A percentile compares a stretch with the other conserved stretches of the same genome.
These are phyloP conservation scores for Rhodotorula graminis DNA, from an alignment of 768 basidiomycete genomes.

Conservation along the genomic window DNA sequence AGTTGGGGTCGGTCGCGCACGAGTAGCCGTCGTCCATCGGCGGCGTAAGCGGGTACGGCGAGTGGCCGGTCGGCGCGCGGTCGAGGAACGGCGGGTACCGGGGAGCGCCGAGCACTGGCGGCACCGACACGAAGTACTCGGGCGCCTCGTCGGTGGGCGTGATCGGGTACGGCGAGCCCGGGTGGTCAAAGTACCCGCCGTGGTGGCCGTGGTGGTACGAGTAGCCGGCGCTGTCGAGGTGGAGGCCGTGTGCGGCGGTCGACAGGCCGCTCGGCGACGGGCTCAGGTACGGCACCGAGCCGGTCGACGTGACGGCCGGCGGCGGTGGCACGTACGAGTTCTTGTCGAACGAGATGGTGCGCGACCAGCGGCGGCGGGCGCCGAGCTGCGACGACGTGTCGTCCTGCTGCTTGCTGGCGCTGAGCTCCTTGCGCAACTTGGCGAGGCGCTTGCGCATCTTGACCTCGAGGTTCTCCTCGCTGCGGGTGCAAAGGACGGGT, in stretches of 20 bases:
- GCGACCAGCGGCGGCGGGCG: neutral
- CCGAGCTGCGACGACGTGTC: neutral
- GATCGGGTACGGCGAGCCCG: neutral
- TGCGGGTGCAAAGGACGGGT: neutral
- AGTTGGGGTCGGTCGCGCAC: neutral
- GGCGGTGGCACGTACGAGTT: neutral
- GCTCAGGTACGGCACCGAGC: neutral
- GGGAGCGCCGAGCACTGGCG: no score
- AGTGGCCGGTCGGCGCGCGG: neutral
- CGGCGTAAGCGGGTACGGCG: conserved; percentile 17
- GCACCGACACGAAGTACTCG: neutral
- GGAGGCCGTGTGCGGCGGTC: neutral
- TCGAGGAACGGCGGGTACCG: neutral
- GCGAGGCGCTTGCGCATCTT: conserved; percentile 10
- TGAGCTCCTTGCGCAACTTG: conserved; percentile 7
- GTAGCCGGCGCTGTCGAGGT: neutral
- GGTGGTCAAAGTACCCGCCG: neutral
- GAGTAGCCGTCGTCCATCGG: neutral
- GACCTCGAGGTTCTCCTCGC: conserved; percentile 16
- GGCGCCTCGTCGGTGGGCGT: neutral
- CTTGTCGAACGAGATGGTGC: neutral
- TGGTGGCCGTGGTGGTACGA: neutral
- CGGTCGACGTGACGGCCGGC: neutral
- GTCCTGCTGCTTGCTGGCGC: no score
- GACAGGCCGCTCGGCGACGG: neutral